Percentiles rank a stretch among this genome's conserved stretches.
These are phyloP conservation scores for Helenozyma baotianmanensis DNA, from an alignment of 805 yeast species.

Conservation along the genomic window DNA sequence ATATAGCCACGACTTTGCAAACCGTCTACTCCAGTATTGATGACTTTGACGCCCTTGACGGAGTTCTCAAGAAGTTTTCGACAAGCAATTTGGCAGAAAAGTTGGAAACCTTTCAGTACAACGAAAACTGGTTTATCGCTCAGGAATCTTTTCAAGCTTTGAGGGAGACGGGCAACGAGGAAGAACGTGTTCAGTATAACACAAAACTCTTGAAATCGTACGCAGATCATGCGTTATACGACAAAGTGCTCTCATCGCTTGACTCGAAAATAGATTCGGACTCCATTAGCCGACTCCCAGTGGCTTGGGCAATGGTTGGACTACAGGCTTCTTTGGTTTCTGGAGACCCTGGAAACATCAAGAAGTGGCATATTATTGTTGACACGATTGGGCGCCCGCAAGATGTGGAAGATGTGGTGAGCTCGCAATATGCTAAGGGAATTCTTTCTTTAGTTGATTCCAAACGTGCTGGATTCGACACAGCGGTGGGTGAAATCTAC, in stretches of 20 bases:
- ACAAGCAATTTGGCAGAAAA: constrained; percentile 69
- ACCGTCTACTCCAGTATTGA: constrained; percentile 81
- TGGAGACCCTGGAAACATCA: constrained; percentile 48
- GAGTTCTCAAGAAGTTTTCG: constrained; percentile 71
- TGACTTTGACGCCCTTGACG: constrained; percentile 87
- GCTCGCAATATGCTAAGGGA: constrained; percentile 63
- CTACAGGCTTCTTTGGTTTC: constrained; percentile 69
- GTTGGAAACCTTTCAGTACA: constrained; percentile 73
- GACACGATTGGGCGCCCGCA: constrained; percentile 40
- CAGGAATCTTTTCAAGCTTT: constrained; percentile 76
- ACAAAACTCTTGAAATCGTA: constrained; percentile 65
- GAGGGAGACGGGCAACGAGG: constrained; percentile 34
- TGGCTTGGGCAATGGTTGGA: constrained; percentile 64
- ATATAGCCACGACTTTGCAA: constrained; percentile 52
- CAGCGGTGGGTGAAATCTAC: constrained; percentile 48
- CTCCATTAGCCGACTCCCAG: constrained; percentile 27
- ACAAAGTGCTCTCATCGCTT: constrained; percentile 54
- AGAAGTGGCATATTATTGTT: constrained; percentile 55
- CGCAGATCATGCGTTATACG: constrained; percentile 71
- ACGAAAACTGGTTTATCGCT: constrained; percentile 83
- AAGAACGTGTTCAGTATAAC: constrained; percentile 31
- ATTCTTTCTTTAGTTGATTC: constrained; percentile 39
- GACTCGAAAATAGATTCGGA: constrained; percentile 25
- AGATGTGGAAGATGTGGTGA: constrained; percentile 51
- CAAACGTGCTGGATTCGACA: constrained; percentile 29